A percentile compares a stretch with the other conserved stretches of the same genome.
Evolutionary conservation across 176 grass and related monocot genomes (phyloP).

Genomic region (Elaeis guineensis): DNA sequence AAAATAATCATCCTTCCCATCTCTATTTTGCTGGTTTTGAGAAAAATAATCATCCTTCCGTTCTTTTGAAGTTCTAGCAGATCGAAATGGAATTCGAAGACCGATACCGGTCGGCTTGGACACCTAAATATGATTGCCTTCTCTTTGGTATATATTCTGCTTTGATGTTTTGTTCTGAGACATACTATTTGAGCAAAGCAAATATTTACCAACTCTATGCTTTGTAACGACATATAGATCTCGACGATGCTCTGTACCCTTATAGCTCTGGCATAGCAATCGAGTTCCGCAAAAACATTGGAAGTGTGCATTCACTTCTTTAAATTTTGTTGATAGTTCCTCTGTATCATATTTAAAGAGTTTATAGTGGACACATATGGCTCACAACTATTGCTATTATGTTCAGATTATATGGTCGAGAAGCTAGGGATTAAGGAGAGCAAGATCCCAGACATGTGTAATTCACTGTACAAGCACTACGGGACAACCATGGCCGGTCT

Average conservation of each 20-base stretch:
- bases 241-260: constrained; percentile 85
- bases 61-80: too few species aligned
- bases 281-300: too few species aligned
- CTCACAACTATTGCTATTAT: not conserved
- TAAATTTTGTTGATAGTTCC: not conserved
- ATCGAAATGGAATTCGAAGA: constrained; percentile 68
- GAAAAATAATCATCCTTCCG: too few species aligned
- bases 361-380: too few species aligned
- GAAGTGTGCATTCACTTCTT: constrained; percentile 27
- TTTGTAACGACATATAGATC: constrained; percentile 23
- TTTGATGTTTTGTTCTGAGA: too few species aligned
- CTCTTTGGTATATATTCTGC: too few species aligned
- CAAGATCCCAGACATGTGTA: constrained; percentile 49
- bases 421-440: constrained; percentile 55
- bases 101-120: constrained; percentile 25
- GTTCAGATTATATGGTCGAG: constrained; percentile 69
- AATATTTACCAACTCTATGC: too few species aligned
- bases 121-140: constrained; percentile 58
- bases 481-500: too few species aligned
- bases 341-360: not conserved
- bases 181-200: too few species aligned
- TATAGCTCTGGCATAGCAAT: constrained; percentile 55
- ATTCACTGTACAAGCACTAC: constrained; percentile 86
- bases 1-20: too few species aligned
- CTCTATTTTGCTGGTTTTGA: too few species aligned